phyloP scores from a whole-genome alignment of 1,284 basidiomycete genomes.

The Salmacisia buchloeana region DNA sequence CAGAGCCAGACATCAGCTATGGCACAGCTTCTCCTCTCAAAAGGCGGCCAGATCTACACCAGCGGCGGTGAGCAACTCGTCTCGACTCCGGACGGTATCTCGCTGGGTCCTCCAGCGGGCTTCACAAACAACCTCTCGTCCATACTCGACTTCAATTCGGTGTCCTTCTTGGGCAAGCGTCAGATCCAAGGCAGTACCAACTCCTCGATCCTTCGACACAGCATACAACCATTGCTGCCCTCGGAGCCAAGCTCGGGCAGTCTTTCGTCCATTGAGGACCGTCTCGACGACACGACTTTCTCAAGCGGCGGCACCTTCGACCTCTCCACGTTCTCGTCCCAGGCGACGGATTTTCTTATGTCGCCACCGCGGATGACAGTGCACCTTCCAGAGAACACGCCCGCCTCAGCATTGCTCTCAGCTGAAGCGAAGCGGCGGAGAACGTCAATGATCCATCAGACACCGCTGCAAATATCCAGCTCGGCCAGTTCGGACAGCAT shows the following conservation, averaged over 20 bases:
- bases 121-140: constrained; percentile 13
- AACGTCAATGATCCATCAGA: constrained; percentile 17
- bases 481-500: neutral
- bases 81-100: neutral
- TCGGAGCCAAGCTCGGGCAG: constrained; percentile 12
- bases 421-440: constrained; percentile 38
- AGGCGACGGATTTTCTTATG: constrained; percentile 30
- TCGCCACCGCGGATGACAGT: constrained; percentile 42
- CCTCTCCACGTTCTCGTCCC: constrained; percentile 12
- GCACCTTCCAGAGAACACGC: constrained; percentile 13
- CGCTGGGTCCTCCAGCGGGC: neutral
- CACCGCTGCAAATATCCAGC: neutral
- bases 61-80: neutral
- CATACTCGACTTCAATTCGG: constrained; percentile 26
- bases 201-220: constrained; percentile 29
- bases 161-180: constrained; percentile 21
- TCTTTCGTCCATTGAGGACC: constrained; percentile 16
- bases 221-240: constrained; percentile 34
- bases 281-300: constrained; percentile 15
- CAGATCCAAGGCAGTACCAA: constrained; percentile 21
- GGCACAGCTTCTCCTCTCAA: neutral
- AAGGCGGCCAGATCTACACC: neutral
- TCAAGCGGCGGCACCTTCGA: constrained; percentile 16
- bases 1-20: neutral
- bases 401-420: constrained; percentile 12